Percentiles rank a stretch among this genome's conserved stretches.
phyloP scores from a whole-genome alignment of 1,284 basidiomycete species.

The Papiliotrema terrestris region DNA sequence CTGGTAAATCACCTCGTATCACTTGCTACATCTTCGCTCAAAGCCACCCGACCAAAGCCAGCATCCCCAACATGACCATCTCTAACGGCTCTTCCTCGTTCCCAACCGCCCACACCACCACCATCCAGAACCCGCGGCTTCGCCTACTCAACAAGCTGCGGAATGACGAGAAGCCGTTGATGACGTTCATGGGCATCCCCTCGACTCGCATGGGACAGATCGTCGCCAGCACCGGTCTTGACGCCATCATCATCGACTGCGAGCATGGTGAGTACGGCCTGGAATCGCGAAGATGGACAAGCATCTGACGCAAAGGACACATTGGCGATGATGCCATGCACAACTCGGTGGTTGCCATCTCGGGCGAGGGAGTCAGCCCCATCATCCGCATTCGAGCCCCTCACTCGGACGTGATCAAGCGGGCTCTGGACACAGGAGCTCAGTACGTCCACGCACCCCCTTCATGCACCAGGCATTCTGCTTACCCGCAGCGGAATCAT shows the following conservation, averaged over 20 bases:
- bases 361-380: slow-evolving; percentile 28
- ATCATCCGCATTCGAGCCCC: slow-evolving; percentile 44
- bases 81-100: not conserved
- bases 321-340: not conserved
- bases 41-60: not conserved
- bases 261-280: not conserved
- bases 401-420: slow-evolving; percentile 43
- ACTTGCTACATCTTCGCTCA: not conserved
- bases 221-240: slow-evolving; percentile 27
- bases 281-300: not conserved
- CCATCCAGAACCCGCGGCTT: slow-evolving; percentile 26
- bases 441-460: slow-evolving; percentile 1
- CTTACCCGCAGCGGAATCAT: not conserved
- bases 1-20: not conserved
- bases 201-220: slow-evolving; percentile 27
- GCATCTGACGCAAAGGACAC: not conserved
- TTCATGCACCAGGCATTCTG: too few species aligned
- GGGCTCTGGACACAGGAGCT: slow-evolving; percentile 45
- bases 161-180: slow-evolving; percentile 16
- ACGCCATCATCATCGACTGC: slow-evolving; percentile 6
- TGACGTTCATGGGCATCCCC: slow-evolving; percentile 33
- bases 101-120: slow-evolving; percentile 30
- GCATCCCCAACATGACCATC: not conserved
- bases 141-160: slow-evolving; percentile 27
- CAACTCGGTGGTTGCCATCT: not conserved